phyloP scores from a whole-genome alignment of 1,284 basidiomycete species.

The Ceratobasidium sp. region DNA sequence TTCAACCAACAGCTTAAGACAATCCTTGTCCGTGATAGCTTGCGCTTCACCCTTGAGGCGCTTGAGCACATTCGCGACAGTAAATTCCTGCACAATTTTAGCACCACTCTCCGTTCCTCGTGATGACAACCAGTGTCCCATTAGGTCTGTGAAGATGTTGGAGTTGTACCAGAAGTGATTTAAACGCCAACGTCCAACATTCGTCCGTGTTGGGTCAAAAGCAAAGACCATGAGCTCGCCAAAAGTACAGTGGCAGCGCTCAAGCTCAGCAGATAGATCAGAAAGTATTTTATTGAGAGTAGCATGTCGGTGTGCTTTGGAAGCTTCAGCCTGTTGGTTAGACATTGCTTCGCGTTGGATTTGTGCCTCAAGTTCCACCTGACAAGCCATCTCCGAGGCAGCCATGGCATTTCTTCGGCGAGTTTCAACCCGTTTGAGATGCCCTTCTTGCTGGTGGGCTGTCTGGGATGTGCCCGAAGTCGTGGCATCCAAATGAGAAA shows the following conservation, averaged over 20 bases:
- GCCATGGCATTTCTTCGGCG: background rate
- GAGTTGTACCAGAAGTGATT: conserved; percentile 5
- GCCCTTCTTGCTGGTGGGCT: background rate
- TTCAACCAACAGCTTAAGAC: background rate
- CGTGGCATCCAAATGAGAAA: background rate
- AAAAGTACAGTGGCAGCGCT: background rate
- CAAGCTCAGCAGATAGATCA: background rate
- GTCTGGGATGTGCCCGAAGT: too few relatives aligned
- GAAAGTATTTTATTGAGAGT: background rate
- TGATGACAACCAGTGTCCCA: background rate
- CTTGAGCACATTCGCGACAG: background rate
- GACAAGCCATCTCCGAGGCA: too few relatives aligned
- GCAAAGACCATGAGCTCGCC: background rate
- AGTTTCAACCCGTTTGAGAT: background rate
- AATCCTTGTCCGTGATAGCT: background rate
- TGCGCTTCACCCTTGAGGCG: background rate
- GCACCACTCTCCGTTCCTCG: background rate
- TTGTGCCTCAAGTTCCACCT: background rate
- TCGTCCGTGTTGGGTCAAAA: conserved; percentile 1
- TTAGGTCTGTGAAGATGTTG: background rate
- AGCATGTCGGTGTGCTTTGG: background rate
- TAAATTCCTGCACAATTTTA: conserved; percentile 1
- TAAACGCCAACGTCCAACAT: background rate
- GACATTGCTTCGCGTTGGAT: background rate
- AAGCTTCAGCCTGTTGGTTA: background rate